Percentiles rank a stretch among this genome's conserved stretches.
Conservation (phyloP, 2,329 filamentous ascomycete species). For the Arthrobotrys iridis region DNA sequence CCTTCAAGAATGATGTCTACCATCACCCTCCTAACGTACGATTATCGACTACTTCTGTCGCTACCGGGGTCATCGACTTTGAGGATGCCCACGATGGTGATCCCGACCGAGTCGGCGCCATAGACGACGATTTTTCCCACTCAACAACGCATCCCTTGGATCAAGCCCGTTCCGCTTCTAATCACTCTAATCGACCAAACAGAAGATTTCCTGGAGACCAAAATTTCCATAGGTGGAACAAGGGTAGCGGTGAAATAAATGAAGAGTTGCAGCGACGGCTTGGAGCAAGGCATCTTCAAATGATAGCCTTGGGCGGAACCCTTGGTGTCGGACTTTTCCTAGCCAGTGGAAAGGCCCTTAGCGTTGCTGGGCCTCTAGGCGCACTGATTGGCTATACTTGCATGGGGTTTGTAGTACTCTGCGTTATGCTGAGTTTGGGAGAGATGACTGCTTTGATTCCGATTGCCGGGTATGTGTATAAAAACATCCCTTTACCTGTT, state of each 20-base stretch:
- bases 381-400: slow-evolving; percentile 63
- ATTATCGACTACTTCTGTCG: slow-evolving; percentile 52
- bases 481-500: neutral
- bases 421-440: slow-evolving; percentile 63
- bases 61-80: slow-evolving; percentile 52
- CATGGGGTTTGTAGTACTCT: slow-evolving; percentile 66
- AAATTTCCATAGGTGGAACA: slow-evolving; percentile 48
- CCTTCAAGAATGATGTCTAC: slow-evolving; percentile 49
- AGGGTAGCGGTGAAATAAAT: slow-evolving; percentile 34
- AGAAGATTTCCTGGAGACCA: slow-evolving; percentile 41
- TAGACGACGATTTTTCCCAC: slow-evolving; percentile 53
- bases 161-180: slow-evolving; percentile 47
- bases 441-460: slow-evolving; percentile 59
- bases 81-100: slow-evolving; percentile 53
- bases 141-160: slow-evolving; percentile 50
- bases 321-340: slow-evolving; percentile 65
- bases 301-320: slow-evolving; percentile 63
- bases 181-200: slow-evolving; percentile 44
- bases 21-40: slow-evolving; percentile 46
- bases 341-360: slow-evolving; percentile 63
- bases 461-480: slow-evolving; percentile 47
- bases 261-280: slow-evolving; percentile 48
- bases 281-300: slow-evolving; percentile 62
- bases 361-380: slow-evolving; percentile 63
- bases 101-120: slow-evolving; percentile 52